These are phyloP conservation scores for Botrytis squamosa DNA, from an alignment of 2,329 filamentous ascomycete species.

Conservation along the genomic window DNA sequence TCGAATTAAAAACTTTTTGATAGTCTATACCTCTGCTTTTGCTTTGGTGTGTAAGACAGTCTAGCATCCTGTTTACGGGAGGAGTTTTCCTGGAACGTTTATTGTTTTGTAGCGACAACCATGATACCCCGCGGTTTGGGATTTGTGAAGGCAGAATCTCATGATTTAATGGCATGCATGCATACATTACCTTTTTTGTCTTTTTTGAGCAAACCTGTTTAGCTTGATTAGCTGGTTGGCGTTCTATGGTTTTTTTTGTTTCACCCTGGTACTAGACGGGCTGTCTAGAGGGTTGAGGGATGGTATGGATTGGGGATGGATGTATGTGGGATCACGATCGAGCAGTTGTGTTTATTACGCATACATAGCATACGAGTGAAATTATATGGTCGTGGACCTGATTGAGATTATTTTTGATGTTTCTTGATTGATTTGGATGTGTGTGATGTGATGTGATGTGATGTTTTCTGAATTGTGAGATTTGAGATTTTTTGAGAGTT, in stretches of 20 bases:
- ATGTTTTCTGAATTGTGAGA: neutral
- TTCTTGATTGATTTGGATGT: neutral
- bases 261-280: constrained; percentile 17
- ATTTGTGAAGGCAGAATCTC: neutral
- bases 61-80: constrained; percentile 42
- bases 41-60: constrained; percentile 32
- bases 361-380: constrained; percentile 17
- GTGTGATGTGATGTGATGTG: neutral
- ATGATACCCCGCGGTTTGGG: constrained; percentile 13
- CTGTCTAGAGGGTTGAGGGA: constrained; percentile 16
- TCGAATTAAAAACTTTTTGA: constrained; percentile 38
- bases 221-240: constrained; percentile 10
- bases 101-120: constrained; percentile 17
- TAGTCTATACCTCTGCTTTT: constrained; percentile 32
- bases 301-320: neutral
- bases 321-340: constrained; percentile 7
- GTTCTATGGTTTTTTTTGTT: constrained; percentile 8
- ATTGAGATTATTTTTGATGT: neutral
- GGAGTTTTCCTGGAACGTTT: constrained; percentile 32
- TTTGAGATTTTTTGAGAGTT: neutral
- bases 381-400: constrained; percentile 6
- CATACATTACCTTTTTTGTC: neutral
- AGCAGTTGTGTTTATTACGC: constrained; percentile 7
- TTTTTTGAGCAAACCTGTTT: neutral
- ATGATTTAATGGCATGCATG: constrained; percentile 12